phyloP scores from a whole-genome alignment of 306 rosid species.

The Inga leiocalycina region DNA sequence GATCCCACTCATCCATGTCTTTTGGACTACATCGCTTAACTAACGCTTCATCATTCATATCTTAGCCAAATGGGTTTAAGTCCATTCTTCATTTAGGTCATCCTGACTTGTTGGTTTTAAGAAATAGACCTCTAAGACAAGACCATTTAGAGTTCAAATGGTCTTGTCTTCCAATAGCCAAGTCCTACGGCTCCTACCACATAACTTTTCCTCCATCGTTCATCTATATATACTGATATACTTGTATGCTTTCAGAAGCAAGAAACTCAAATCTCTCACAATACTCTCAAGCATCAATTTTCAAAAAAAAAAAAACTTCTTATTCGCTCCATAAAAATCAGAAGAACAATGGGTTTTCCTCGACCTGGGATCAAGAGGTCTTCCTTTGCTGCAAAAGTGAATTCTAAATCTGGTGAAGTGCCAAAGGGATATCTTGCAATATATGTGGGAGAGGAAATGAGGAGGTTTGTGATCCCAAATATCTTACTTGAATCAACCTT shows the following conservation, averaged over 20 bases:
- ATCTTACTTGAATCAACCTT: not conserved
- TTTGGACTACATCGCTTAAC: not conserved
- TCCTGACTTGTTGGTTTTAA: not conserved
- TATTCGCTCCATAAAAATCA: not conserved
- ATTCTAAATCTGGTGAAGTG: not conserved
- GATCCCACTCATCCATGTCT: not conserved
- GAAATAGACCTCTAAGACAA: not conserved
- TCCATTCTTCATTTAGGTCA: not conserved
- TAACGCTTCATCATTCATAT: not conserved
- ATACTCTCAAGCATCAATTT: not conserved
- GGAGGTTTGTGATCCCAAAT: not conserved
- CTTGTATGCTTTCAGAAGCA: too few relatives aligned
- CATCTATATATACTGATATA: too few relatives aligned
- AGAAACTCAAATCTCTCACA: not conserved
- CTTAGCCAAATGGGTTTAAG: not conserved
- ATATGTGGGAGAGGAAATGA: not conserved
- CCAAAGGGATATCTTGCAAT: not conserved
- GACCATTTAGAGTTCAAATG: not conserved
- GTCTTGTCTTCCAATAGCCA: not conserved
- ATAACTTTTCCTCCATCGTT: too few relatives aligned
- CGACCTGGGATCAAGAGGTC: constrained; percentile 35
- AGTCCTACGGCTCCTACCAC: too few relatives aligned
- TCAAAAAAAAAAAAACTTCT: not conserved
- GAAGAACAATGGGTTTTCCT: constrained; percentile 21
- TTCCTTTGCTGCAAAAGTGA: constrained; percentile 21